phyloP scores from a whole-genome alignment of 352 stramenopile species.

The Phytopythium vexans region DNA sequence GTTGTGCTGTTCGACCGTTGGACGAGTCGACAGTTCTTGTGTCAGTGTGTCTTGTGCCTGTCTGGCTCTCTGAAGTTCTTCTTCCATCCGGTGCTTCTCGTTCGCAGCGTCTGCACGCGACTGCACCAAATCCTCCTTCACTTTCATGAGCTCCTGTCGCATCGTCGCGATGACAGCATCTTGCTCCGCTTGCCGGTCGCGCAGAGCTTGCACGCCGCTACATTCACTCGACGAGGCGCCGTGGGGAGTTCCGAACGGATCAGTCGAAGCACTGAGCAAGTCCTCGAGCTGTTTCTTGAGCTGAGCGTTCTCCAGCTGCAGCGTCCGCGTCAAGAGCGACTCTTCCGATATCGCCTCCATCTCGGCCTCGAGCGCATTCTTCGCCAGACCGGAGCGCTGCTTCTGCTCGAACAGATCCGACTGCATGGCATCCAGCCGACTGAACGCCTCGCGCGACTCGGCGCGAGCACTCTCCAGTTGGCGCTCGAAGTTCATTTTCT shows the following conservation, averaged over 20 bases:
- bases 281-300: conserved; percentile 87
- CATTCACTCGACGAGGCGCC: conserved; percentile 4
- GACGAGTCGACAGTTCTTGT: conserved; percentile 45
- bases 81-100: conserved; percentile 30
- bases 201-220: conserved; percentile 6
- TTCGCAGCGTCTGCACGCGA: conserved; percentile 17
- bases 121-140: conserved; percentile 46
- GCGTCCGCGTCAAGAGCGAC: conserved; percentile 62
- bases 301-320: conserved; percentile 80
- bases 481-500: conserved; percentile 72
- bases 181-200: conserved; percentile 50
- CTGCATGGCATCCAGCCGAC: conserved; percentile 86
- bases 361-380: conserved; percentile 72
- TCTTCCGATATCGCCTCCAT: conserved; percentile 89
- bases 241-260: not conserved
- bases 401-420: conserved; percentile 91
- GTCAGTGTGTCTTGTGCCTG: conserved; percentile 28
- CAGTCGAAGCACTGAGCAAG: conserved; percentile 30
- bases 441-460: conserved; percentile 63
- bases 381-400: conserved; percentile 55
- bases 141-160: conserved; percentile 50
- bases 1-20: conserved; percentile 84
- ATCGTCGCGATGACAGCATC: conserved; percentile 45
- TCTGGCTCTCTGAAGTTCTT: conserved; percentile 24
- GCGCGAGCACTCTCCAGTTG: conserved; percentile 54